Evolutionary conservation across 257 asterid genomes (phyloP).

Genomic region (Solanum rostratum): DNA sequence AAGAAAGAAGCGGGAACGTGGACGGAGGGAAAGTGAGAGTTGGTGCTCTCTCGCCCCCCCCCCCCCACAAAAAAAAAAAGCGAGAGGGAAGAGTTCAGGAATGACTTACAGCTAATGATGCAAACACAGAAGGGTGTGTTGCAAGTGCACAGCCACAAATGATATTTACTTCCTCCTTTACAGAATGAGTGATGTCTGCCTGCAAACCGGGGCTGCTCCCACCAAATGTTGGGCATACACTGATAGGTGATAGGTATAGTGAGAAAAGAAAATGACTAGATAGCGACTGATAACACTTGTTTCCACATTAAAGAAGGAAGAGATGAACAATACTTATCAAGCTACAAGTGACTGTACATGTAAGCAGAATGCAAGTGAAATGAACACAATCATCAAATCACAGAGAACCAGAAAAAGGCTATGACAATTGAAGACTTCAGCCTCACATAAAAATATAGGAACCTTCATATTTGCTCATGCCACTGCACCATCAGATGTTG

Average conservation of each 20-base stretch:
- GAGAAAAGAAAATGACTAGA: neutral
- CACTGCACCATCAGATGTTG: neutral
- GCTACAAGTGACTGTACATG: neutral
- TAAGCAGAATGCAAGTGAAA: neutral
- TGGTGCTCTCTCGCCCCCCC: neutral
- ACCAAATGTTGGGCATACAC: conserved; percentile 82
- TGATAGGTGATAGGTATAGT: conserved; percentile 8
- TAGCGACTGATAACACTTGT: neutral
- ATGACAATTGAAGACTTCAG: neutral
- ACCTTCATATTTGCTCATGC: neutral
- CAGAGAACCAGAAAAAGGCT: neutral
- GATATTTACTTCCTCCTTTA: conserved; percentile 73
- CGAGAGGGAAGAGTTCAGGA: neutral
- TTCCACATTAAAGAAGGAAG: neutral
- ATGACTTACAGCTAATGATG: conserved; percentile 69
- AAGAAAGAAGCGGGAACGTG: neutral
- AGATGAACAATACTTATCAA: neutral
- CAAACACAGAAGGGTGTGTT: conserved; percentile 68
- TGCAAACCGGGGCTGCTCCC: conserved; percentile 79
- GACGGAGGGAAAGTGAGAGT: neutral
- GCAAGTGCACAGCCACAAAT: conserved; percentile 68
- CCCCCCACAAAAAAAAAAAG: neutral
- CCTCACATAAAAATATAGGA: neutral
- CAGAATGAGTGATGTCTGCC: conserved; percentile 74
- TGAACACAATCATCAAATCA: neutral